Evolutionary conservation across 345 rosid species (phyloP).

Genomic region (Lumnitzera racemosa): DNA sequence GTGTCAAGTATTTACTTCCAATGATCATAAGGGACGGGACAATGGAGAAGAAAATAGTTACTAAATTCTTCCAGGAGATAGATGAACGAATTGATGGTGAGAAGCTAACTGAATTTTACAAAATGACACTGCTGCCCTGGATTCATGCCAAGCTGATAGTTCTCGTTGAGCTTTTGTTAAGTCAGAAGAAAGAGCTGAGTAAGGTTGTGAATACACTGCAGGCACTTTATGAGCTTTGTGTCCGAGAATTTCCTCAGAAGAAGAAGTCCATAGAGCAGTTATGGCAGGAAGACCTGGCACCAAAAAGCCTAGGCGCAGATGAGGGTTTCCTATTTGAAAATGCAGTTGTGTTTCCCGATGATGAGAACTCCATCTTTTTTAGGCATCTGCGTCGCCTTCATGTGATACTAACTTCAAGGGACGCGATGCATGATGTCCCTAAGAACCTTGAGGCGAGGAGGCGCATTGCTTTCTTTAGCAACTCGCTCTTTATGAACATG

Average conservation of each 20-base stretch:
- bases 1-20: conserved; percentile 58
- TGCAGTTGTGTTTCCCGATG: conserved; percentile 54
- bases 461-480: conserved; percentile 86
- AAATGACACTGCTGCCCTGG: conserved; percentile 34
- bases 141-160: conserved; percentile 60
- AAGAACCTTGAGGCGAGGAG: conserved; percentile 75
- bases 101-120: conserved; percentile 35
- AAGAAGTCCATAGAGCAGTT: conserved; percentile 27
- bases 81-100: conserved; percentile 37
- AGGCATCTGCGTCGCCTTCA: conserved; percentile 65
- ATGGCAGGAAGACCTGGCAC: conserved; percentile 62
- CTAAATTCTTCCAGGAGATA: conserved; percentile 39
- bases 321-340: conserved; percentile 70
- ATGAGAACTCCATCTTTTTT: conserved; percentile 50
- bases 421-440: conserved; percentile 79
- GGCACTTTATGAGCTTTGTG: conserved; percentile 66
- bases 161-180: conserved; percentile 59
- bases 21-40: conserved; percentile 41
- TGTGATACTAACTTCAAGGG: conserved; percentile 74
- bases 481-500: conserved; percentile 93
- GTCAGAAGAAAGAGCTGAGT: conserved; percentile 37
- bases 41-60: conserved; percentile 52
- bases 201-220: conserved; percentile 63
- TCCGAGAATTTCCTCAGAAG: conserved; percentile 47
- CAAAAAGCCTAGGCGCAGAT: conserved; percentile 24